Conservation (phyloP, 2,329 filamentous ascomycete genomes). For the Pseudogymnoascus sp. region DNA sequence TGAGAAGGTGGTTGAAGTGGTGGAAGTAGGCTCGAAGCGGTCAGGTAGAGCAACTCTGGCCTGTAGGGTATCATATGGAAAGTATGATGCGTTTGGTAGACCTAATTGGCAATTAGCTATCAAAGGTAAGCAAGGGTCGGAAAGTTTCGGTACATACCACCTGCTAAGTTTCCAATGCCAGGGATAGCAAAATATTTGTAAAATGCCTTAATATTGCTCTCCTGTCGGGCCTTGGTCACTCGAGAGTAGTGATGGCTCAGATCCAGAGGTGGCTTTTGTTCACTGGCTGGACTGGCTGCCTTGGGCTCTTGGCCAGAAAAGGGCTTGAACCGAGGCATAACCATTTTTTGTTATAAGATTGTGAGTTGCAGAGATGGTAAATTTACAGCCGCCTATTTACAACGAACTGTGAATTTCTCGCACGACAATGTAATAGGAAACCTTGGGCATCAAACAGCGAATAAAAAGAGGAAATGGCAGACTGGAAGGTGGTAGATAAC, state of each 20-base stretch:
- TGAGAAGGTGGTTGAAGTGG: slow-evolving; percentile 21
- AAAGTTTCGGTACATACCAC: slow-evolving; percentile 41
- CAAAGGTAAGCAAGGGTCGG: not conserved
- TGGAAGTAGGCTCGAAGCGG: slow-evolving; percentile 51
- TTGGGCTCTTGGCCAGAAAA: slow-evolving; percentile 1
- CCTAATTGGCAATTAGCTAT: slow-evolving; percentile 43
- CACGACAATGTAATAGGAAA: not conserved
- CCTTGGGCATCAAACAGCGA: not conserved
- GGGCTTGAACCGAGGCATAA: not conserved
- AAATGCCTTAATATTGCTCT: slow-evolving; percentile 69
- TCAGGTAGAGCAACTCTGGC: slow-evolving; percentile 69
- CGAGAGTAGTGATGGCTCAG: slow-evolving; percentile 74
- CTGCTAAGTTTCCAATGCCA: slow-evolving; percentile 56
- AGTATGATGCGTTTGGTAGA: slow-evolving; percentile 73
- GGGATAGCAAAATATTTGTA: slow-evolving; percentile 76
- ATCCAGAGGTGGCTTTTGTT: slow-evolving; percentile 52
- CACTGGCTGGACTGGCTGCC: not conserved
- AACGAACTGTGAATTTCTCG: not conserved
- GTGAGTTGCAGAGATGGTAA: not conserved
- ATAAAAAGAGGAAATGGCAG: not conserved
- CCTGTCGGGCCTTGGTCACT: slow-evolving; percentile 56
- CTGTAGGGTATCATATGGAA: slow-evolving; percentile 87
- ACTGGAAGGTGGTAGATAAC: not conserved
- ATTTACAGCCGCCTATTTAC: not conserved
- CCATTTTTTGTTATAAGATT: not conserved